Evolutionary conservation across 2,329 filamentous ascomycete species (phyloP).

Genomic region (Torrubiellomyces zombiae): DNA sequence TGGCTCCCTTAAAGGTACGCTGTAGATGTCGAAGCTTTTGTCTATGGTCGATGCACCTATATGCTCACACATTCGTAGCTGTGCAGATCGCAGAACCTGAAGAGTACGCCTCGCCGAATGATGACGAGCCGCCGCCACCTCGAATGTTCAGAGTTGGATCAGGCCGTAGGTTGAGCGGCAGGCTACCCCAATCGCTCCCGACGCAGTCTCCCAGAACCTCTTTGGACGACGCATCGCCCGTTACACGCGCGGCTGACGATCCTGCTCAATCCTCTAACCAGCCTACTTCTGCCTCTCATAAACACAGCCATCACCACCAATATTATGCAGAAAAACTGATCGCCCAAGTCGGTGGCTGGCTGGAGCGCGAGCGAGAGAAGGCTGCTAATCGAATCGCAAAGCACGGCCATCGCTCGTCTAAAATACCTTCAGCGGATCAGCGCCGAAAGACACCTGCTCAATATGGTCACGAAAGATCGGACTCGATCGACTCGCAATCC

Average conservation of each 20-base stretch:
- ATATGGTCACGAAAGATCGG: conserved; percentile 19
- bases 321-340: conserved; percentile 42
- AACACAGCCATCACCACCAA: conserved; percentile 16
- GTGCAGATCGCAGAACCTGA: conserved; percentile 43
- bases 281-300: no score
- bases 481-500: conserved; percentile 48
- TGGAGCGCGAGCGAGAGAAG: conserved; percentile 59
- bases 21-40: background rate
- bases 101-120: conserved; percentile 17
- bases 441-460: conserved; percentile 7
- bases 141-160: conserved; percentile 17
- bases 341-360: conserved; percentile 65
- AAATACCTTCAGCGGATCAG: conserved; percentile 16
- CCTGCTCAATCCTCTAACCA: conserved; percentile 7
- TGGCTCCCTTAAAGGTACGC: conserved; percentile 25
- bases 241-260: conserved; percentile 13
- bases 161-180: conserved; percentile 18
- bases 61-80: conserved; percentile 18
- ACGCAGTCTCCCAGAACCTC: conserved; percentile 28
- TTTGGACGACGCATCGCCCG: conserved; percentile 16
- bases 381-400: conserved; percentile 21
- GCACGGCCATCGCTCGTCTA: conserved; percentile 24
- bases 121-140: conserved; percentile 14
- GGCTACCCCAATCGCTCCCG: conserved; percentile 11
- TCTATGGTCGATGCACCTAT: background rate